Base-by-base conservation (phyloP, 768 basidiomycete species). In the Xanthoconium purpureum region DNA sequence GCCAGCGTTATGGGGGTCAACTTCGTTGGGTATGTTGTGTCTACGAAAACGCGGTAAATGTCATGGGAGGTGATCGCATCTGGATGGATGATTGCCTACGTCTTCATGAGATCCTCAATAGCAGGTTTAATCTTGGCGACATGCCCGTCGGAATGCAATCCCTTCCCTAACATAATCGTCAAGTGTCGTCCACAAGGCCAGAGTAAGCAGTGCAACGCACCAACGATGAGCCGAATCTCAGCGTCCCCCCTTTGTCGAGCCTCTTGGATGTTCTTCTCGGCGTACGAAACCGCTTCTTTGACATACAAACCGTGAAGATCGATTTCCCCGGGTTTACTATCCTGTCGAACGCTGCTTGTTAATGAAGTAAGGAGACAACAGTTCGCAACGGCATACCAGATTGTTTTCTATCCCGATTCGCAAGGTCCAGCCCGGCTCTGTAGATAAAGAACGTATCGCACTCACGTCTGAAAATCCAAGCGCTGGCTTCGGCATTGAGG, bases 301-400 rank as follows among this genome's bases (percentile, higher is more conserved):
- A 96, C 94, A 70, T 91, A 96, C 5, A 98, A 75, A 2, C 93
- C 95, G 66, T 98, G 95, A 24, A 98, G 74, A 71, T 98, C 91
- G 44, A 97, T 75, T 69, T 94, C 89, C 2, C 87, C 89, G 0
- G 80, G 79, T 55, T 80, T 71, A 50, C 86, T 85, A 57, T 89
- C 84, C 82, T 87, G 64, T 59, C 2, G n/a, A 15, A 8, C 20
- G 17, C 29, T 29, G 18, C 20, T 39, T 49, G 12, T 24, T 24
- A 49, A 39, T 40, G 12, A 2, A 38, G 28, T 9, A 43, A 13
- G 28, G 9, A 48, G 45, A 18, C 0, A 18, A 5, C 6, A 8
- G 5, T 28, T 33, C 38, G 32, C 9, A 33, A 40, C 46, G 24
- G 38, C 65, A 24, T 53, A 86, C 88, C 74, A 79, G 78, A 75